Percentiles rank a stretch among this genome's conserved stretches.
phyloP scores from a whole-genome alignment of 805 yeast genomes.

The Zygosaccharomyces siamensis region DNA sequence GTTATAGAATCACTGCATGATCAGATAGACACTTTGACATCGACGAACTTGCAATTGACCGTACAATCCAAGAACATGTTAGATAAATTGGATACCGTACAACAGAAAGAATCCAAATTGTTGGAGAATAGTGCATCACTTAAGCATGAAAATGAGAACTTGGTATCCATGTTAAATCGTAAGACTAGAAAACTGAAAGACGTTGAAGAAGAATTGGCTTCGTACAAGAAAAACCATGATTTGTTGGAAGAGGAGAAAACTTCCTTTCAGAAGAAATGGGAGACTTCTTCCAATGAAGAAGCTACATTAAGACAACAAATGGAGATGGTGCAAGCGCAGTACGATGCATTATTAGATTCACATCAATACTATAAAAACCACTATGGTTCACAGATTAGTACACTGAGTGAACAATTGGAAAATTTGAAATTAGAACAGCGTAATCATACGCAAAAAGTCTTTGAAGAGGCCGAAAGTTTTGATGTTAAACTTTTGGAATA shows the following conservation, averaged over 20 bases:
- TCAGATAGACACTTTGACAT: slow-evolving; percentile 50
- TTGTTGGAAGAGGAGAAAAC: slow-evolving; percentile 8
- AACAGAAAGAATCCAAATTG: slow-evolving; percentile 43
- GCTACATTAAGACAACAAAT: slow-evolving; percentile 14
- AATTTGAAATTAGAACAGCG: slow-evolving; percentile 9
- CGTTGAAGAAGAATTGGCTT: slow-evolving; percentile 45
- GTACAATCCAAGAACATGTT: slow-evolving; percentile 46
- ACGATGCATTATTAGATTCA: slow-evolving; percentile 25
- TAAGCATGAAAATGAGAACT: slow-evolving; percentile 73
- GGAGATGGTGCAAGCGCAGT: slow-evolving; percentile 20
- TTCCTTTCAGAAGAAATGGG: slow-evolving; percentile 5
- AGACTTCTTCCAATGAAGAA: slow-evolving; percentile 12
- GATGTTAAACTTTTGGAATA: slow-evolving; percentile 9
- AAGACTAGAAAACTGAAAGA: slow-evolving; percentile 66
- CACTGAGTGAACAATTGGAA: slow-evolving; percentile 10
- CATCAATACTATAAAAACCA: slow-evolving; percentile 24
- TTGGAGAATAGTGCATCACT: slow-evolving; percentile 52
- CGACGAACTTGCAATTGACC: slow-evolving; percentile 35
- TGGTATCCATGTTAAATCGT: slow-evolving; percentile 60
- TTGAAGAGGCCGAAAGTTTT: slow-evolving; percentile 5
- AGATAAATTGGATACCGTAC: slow-evolving; percentile 44
- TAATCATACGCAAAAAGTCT: slow-evolving; percentile 3
- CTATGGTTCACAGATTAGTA: slow-evolving; percentile 21
- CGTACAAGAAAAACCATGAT: slow-evolving; percentile 8
- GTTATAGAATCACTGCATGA: slow-evolving; percentile 43